Conservation (phyloP, 805 yeast species). For the Candida lessepsii region DNA sequence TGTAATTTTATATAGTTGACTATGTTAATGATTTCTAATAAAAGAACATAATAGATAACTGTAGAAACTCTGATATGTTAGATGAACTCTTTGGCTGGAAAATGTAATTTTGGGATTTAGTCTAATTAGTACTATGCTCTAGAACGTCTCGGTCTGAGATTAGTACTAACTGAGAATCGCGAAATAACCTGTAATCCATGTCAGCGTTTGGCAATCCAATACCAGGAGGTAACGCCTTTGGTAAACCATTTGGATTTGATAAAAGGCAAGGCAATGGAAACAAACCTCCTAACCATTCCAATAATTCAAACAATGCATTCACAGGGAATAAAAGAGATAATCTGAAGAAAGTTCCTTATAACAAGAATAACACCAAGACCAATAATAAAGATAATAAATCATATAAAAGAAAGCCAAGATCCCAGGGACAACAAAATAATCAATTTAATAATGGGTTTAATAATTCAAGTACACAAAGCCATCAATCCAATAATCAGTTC, state of each 20-base stretch:
- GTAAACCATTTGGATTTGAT: constrained; percentile 3
- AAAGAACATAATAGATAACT: too few species aligned
- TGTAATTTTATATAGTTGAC: constrained; percentile 3
- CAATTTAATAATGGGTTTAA: too few species aligned
- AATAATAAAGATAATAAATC: constrained; percentile 1
- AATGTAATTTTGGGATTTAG: too few species aligned
- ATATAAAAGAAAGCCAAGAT: background rate
- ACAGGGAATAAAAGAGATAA: background rate
- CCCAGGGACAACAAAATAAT: background rate
- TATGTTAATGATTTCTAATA: background rate
- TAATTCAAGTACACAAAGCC: too few species aligned
- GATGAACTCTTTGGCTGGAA: too few species aligned
- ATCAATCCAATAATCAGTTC: background rate
- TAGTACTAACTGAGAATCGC: too few species aligned
- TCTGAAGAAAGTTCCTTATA: background rate
- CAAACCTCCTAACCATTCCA: background rate
- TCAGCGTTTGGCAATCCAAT: constrained; percentile 11
- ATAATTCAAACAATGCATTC: background rate
- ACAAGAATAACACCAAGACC: background rate
- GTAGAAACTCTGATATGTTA: too few species aligned
- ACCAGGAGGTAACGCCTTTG: background rate
- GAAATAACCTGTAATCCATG: constrained; percentile 4
- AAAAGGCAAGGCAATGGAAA: constrained; percentile 1
- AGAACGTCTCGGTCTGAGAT: too few species aligned
- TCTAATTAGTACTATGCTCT: too few species aligned